phyloP scores from a whole-genome alignment of 2,329 filamentous ascomycete species.

The Sporothrix euskadiensis region DNA sequence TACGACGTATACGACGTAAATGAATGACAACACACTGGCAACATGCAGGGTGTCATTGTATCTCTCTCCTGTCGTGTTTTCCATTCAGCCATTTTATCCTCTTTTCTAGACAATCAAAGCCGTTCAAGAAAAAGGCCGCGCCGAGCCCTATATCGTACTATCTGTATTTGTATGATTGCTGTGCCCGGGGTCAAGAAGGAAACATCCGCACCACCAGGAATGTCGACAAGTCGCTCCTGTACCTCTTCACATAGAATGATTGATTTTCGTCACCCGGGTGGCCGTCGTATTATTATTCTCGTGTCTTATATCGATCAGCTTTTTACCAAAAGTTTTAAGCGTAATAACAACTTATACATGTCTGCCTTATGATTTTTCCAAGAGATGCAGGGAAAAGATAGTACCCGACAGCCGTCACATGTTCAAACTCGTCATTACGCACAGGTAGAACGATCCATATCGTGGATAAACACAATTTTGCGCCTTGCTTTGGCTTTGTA shows the following conservation, averaged over 20 bases:
- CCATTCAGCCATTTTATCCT: not conserved
- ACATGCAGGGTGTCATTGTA: not conserved
- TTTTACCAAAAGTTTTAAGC: not conserved
- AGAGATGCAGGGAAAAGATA: not conserved
- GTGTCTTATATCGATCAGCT: not conserved
- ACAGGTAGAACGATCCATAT: no score
- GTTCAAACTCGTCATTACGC: no score
- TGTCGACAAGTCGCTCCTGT: constrained; percentile 3
- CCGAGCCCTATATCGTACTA: not conserved
- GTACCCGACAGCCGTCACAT: no score
- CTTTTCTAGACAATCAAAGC: not conserved
- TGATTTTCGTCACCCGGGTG: not conserved
- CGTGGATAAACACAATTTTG: no score
- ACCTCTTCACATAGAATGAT: not conserved
- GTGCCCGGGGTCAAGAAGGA: not conserved
- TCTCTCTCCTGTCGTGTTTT: no score
- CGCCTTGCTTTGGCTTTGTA: not conserved
- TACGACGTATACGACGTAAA: not conserved
- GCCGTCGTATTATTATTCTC: not conserved
- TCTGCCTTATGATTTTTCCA: not conserved
- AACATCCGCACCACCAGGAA: not conserved
- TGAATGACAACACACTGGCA: constrained; percentile 1
- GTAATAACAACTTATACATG: not conserved
- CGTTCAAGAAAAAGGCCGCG: not conserved
- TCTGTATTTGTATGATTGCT: not conserved